Conservation (phyloP, 331 rosid species). For the Malus hybrid region DNA sequence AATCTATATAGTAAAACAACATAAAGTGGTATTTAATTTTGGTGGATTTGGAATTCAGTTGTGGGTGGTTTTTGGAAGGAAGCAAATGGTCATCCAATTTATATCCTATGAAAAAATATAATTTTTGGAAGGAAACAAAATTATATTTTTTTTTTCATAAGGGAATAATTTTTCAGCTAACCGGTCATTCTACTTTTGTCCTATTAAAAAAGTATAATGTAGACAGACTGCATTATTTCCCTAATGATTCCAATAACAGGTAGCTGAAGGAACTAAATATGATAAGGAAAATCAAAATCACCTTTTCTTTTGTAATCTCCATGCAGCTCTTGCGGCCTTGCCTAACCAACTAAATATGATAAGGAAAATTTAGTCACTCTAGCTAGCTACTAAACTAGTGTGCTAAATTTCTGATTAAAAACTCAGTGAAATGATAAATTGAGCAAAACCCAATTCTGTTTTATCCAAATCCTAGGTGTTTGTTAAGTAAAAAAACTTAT, state of each 20-base stretch:
- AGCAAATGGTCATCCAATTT: neutral
- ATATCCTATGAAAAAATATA: neutral
- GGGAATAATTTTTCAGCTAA: too few species aligned
- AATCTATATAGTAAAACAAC: neutral
- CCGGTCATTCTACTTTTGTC: neutral
- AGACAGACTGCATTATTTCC: constrained; percentile 38
- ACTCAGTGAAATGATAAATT: neutral
- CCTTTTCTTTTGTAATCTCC: constrained; percentile 12
- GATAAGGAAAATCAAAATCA: neutral
- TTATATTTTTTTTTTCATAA: too few species aligned
- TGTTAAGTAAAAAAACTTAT: neutral
- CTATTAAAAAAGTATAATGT: constrained; percentile 1
- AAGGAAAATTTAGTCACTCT: neutral
- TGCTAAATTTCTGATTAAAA: too few species aligned
- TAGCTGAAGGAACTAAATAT: constrained; percentile 5
- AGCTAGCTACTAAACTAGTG: neutral
- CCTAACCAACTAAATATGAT: neutral
- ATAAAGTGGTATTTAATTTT: neutral
- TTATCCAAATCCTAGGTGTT: neutral
- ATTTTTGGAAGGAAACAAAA: neutral
- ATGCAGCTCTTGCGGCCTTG: constrained; percentile 10
- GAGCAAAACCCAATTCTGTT: neutral
- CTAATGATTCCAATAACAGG: constrained; percentile 26
- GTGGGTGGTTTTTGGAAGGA: constrained; percentile 22
- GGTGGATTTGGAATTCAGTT: constrained; percentile 24